Evolutionary conservation across 2,329 filamentous ascomycete genomes (phyloP).

Genomic region (Fusarium mundagurra): DNA sequence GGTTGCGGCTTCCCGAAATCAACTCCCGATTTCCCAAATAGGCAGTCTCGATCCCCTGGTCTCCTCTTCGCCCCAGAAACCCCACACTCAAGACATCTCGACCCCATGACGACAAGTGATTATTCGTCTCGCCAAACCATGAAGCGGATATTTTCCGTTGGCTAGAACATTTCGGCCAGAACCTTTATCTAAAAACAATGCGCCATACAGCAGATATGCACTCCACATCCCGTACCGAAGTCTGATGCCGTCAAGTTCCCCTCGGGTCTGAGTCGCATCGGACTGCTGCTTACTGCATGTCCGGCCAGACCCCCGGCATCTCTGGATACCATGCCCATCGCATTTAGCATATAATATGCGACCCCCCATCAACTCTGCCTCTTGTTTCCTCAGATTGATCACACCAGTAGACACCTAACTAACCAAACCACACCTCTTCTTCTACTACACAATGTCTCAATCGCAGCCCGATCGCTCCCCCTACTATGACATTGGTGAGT

Average conservation of each 20-base stretch:
- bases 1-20: constrained; percentile 41
- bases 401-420: constrained; percentile 7
- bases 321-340: constrained; percentile 13
- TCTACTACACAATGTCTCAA: constrained; percentile 27
- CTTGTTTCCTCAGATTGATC: not conserved
- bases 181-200: not conserved
- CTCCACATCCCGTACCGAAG: constrained; percentile 34
- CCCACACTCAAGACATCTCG: constrained; percentile 34
- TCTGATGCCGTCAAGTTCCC: constrained; percentile 33
- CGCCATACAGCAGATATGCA: constrained; percentile 12
- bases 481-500: constrained; percentile 59
- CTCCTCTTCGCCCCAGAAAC: constrained; percentile 42
- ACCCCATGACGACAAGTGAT: constrained; percentile 32
- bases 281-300: constrained; percentile 7
- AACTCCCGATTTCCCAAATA: constrained; percentile 44
- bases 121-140: constrained; percentile 1
- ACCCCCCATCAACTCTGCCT: constrained; percentile 13
- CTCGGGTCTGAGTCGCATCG: constrained; percentile 27
- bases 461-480: constrained; percentile 31
- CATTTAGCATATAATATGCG: constrained; percentile 30
- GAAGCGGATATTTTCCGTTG: constrained; percentile 14
- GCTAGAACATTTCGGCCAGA: constrained; percentile 3
- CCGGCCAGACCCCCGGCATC: constrained; percentile 21
- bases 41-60: constrained; percentile 25
- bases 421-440: constrained; percentile 1